Conservation (phyloP, 2,329 filamentous ascomycete species). For the Phaeosphaeria sp. region DNA sequence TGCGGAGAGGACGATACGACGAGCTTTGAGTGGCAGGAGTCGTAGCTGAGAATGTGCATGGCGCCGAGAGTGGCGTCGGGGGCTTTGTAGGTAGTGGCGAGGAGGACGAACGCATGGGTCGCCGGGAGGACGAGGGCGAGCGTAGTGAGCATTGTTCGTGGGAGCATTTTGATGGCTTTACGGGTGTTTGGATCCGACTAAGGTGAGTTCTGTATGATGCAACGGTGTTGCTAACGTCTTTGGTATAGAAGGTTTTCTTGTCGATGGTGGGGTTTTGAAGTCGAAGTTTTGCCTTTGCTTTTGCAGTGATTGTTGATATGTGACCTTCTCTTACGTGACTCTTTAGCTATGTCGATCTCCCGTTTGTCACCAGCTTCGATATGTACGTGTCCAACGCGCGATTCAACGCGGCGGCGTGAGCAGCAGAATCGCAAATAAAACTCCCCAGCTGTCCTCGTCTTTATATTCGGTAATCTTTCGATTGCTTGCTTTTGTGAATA, state of each 20-base stretch:
- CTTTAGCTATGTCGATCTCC: background rate
- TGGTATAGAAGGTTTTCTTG: too few species aligned
- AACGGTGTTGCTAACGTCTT: too few species aligned
- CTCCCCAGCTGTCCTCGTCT: too few species aligned
- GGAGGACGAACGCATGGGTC: slow-evolving; percentile 43
- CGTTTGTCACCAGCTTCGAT: too few species aligned
- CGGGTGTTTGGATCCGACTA: background rate
- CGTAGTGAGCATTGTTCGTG: background rate
- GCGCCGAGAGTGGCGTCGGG: slow-evolving; percentile 36
- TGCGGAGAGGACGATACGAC: slow-evolving; percentile 53
- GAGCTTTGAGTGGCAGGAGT: slow-evolving; percentile 39
- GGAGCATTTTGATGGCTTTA: background rate
- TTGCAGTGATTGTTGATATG: too few species aligned
- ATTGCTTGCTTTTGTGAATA: background rate
- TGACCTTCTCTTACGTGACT: background rate
- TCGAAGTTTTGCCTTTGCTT: background rate
- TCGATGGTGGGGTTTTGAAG: background rate
- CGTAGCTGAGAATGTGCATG: slow-evolving; percentile 49
- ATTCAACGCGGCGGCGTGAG: background rate
- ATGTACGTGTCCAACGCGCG: too few species aligned
- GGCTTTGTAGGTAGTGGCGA: slow-evolving; percentile 51
- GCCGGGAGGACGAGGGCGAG: background rate
- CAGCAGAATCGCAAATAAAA: too few species aligned
- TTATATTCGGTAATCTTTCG: background rate
- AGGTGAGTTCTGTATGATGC: background rate